Base-by-base conservation (phyloP, 495 filamentous ascomycete genomes). In the Chaetomium fimeti region DNA sequence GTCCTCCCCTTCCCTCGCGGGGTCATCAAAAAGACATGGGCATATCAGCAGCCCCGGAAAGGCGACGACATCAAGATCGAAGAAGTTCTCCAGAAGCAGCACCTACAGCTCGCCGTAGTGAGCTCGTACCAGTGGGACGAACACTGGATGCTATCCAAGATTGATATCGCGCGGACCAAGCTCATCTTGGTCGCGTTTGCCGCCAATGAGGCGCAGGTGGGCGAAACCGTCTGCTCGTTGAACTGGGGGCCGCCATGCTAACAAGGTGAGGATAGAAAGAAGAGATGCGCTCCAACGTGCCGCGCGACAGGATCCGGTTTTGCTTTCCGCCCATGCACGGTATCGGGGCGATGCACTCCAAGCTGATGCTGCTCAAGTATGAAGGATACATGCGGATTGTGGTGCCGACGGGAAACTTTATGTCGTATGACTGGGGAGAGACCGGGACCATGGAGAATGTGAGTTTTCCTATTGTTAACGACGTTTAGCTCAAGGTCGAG, bases 111-210 rank as follows among this genome's bases (percentile, higher is more conserved):
- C 24, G 94, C 92, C 0, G 83, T 98, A 1, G 75, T 98, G 3
- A 94, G 91, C 66, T 89, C 93, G 2, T 98, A 89, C 64, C 83
- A 93, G 68, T 92, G 91, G 88, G 90, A 97, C 68, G 82, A 87
- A 24, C 62, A 67, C 43, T 83, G 77, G 76, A 52, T 83, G 67
- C 18, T 81, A 20, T 73, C 74, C 40, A 82, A 81, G 29, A 53
- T 59, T 16, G 62, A 59, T 12, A 32, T 64, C 20, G 43, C 53
- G 2, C 75, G 61, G 57, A 81, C 80, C 22, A 82, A 79, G 68
- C 43, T 83, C 12, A 54, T 80, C 12, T 69, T 77, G 20, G 53
- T 82, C 20, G 78, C 78, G 18, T 81, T 73, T 61, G 80, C 80
- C 24, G 66, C 60, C 5, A 65, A 82, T 55, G 81, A 86, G 57